Evolutionary conservation across 768 basidiomycete species (phyloP).

Genomic region (Agaricus blazei): DNA sequence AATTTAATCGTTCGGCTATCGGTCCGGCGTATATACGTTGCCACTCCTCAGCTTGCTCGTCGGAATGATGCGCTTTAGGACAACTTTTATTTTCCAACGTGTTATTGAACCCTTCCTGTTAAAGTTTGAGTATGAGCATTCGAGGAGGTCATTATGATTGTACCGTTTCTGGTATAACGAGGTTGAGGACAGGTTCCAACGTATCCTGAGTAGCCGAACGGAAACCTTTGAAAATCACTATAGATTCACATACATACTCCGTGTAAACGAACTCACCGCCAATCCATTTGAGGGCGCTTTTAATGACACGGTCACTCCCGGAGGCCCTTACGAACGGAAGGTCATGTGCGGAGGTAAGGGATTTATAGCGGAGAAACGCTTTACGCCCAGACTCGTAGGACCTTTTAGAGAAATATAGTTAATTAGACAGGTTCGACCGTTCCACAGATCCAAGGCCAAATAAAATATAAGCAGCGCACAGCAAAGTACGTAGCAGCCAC

Average conservation of each 20-base stretch:
- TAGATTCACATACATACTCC: background rate
- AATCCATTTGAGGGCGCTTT: constrained; percentile 69
- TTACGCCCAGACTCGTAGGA: constrained; percentile 42
- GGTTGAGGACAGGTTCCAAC: constrained; percentile 44
- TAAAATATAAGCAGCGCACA: background rate
- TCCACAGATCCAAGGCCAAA: background rate
- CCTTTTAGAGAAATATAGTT: constrained; percentile 15
- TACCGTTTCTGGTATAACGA: constrained; percentile 56
- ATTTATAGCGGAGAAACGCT: constrained; percentile 49
- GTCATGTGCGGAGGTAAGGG: constrained; percentile 36
- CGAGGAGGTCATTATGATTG: background rate
- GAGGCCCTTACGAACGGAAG: constrained; percentile 48
- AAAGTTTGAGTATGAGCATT: background rate
- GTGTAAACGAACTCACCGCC: constrained; percentile 33
- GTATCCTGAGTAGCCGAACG: constrained; percentile 40
- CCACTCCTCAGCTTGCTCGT: constrained; percentile 48
- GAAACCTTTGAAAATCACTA: constrained; percentile 42
- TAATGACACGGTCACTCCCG: constrained; percentile 52
- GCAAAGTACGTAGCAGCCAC: background rate
- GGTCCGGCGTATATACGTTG: constrained; percentile 46
- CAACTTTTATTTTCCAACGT: constrained; percentile 69
- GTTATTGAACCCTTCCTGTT: constrained; percentile 36
- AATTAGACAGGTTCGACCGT: background rate
- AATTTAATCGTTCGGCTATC: constrained; percentile 56
- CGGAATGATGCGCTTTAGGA: constrained; percentile 44